Conservation (phyloP, 129 eudicot species). For the Silybum marianum region DNA sequence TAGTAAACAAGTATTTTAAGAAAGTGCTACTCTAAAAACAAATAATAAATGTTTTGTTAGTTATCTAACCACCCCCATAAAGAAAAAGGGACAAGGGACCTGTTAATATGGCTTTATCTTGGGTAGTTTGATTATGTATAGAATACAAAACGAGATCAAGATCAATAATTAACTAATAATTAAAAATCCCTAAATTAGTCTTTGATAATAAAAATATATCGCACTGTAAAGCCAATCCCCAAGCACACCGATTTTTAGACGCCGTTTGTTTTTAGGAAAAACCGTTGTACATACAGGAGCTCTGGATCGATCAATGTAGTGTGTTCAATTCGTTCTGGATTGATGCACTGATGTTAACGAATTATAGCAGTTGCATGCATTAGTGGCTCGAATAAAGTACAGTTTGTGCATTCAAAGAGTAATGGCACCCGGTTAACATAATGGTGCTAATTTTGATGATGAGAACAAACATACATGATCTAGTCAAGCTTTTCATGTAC, state of each 20-base stretch:
- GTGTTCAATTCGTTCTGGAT: no score
- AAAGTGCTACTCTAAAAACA: background rate
- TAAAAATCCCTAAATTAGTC: background rate
- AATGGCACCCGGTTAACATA: background rate
- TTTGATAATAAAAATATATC: background rate
- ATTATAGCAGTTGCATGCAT: background rate
- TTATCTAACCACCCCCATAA: constrained; percentile 19
- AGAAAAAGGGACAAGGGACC: constrained; percentile 20
- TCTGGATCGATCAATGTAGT: background rate
- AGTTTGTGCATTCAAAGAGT: background rate
- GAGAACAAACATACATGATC: background rate
- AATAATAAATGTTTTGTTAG: constrained; percentile 9
- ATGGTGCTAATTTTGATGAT: background rate
- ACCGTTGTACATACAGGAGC: no score
- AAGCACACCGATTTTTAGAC: background rate
- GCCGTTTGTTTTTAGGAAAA: no score
- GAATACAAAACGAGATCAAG: background rate
- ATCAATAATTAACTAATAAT: constrained; percentile 2
- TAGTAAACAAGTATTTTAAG: constrained; percentile 1
- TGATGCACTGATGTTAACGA: background rate
- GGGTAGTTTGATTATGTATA: background rate
- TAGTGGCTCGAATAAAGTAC: background rate
- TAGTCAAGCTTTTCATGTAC: background rate
- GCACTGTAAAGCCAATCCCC: background rate
- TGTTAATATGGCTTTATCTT: constrained; percentile 26